Evolutionary conservation across 2,329 filamentous ascomycete species (phyloP), one percentile per base, ranked within the genome.

Genomic region (Zasmidium angulare): DNA sequence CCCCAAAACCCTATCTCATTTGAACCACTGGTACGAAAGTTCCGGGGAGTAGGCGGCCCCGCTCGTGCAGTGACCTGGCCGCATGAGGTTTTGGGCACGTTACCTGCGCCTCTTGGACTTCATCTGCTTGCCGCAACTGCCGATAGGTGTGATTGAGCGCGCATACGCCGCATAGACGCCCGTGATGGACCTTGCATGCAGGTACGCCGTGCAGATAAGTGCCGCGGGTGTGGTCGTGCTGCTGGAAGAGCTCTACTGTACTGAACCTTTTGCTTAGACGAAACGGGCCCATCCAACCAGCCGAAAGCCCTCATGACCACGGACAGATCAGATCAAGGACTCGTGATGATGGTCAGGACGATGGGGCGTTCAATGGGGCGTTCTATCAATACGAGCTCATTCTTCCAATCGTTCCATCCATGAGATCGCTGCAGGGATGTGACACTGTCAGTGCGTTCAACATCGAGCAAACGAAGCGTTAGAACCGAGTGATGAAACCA

Each of bases 71-170:
- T 58, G 43, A 43, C 50, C 55, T 43, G 40, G 54, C 59, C 59
- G 59, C 62, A 60, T 62, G 55, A 60, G 49, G n/a, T 12, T 22
- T 52, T 19, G 52, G 46, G 54, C 62, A 64, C 52, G 62, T 64
- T 53, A 56, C 58, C 43, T 59, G 46, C 2, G 31, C 12, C 23
- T 21, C n/a, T 53, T 3, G 22, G 51, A 46, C 21, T 22, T 24
- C 46, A 24, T 22, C 10, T 22, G 20, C 19, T 49, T 24, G 10
- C 20, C 46, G 46, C 19, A 20, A 49, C 43, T 49, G 53, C 46
- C 20, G 46, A 11, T 19, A 50, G 36, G 29, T 49, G 53, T 55
- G 46, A 46, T 47, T 7, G 14, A 24, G 40, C 22, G 20, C 40
- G 40, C 40, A 53, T 40, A 53, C 29, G 29, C 29, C 7, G 29